Evolutionary conservation across 495 filamentous ascomycete genomes (phyloP), one percentile per base, ranked within the genome.

Genomic region (Neurospora sp.): DNA sequence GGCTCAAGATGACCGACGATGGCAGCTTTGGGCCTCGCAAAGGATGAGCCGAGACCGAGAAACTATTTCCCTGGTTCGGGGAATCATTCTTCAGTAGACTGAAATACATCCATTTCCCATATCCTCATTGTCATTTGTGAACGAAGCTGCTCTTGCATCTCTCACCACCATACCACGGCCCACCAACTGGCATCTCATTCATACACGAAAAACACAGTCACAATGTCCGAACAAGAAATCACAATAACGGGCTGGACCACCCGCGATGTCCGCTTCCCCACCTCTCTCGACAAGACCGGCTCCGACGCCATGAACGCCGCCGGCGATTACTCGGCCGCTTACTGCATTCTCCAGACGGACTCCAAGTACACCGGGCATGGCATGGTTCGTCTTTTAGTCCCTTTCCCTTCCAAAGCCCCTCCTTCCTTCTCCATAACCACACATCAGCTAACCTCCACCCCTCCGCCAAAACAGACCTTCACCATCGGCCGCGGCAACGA

Each of bases 231-330:
- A 23, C 23, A 66, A 18, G 85, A 89, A 86, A 90, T 96, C 76
- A 95, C 90, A 40, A 95, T 97, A 82, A 95, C 92, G 71, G 87
- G 89, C 72, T 92, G 89, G 80, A 87, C 86, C 75, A 94, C 93
- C 69, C 88, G 92, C 76, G 94, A 97, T 84, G 92, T 97, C 80
- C 89, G 94, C 79, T 97, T 97, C 84, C 94, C 94, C 41, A 98
- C 94, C 66, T 97, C 94, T 46, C 89, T 98, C 66, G 93, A 97
- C 83, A 96, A 95, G 84, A 96, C 93, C 9, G 94, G 94, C 77
- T 97, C 93, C 40, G 94, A 98, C 88, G 94, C 94, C 79, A 98
- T 98, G 94, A 97, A 98, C 80, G 92, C 92, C 16, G 93, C 94
- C 5, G 93, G 94, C 42, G 94, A 98, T 84, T 98, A 97, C 83